phyloP scores from a whole-genome alignment of 2,329 filamentous ascomycete species.

The Volutella citrinella region DNA sequence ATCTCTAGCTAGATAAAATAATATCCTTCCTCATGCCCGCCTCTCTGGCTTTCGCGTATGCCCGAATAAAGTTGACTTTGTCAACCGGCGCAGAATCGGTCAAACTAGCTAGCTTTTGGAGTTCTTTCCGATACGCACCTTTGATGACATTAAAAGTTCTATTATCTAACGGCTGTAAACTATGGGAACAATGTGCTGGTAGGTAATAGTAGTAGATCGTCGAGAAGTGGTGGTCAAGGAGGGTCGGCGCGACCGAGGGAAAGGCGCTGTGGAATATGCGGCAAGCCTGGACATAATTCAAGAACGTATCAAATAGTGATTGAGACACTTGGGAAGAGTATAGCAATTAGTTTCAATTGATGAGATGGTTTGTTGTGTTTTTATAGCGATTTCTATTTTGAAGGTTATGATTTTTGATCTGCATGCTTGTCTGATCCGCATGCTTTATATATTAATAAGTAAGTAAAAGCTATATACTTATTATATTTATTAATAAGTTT shows the following conservation, averaged over 20 bases:
- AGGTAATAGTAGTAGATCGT: no score
- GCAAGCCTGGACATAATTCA: background rate
- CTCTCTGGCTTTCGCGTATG: background rate
- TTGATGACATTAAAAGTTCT: background rate
- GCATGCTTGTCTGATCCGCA: background rate
- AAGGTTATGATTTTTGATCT: background rate
- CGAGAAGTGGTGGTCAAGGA: background rate
- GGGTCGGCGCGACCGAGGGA: background rate
- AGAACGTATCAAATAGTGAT: background rate
- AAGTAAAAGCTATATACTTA: background rate
- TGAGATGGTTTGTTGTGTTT: background rate
- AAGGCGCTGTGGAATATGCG: background rate
- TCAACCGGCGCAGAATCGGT: background rate
- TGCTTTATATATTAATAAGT: background rate
- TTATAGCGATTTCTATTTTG: background rate
- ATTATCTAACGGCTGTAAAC: no score
- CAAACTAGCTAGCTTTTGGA: background rate
- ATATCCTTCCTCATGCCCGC: background rate
- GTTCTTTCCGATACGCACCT: constrained; percentile 1
- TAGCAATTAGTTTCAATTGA: background rate
- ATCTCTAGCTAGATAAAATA: background rate
- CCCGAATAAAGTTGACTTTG: no score
- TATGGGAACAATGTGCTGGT: constrained; percentile 1
- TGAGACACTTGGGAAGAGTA: background rate
- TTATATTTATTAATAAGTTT: background rate